Evolutionary conservation across 2,329 filamentous ascomycete species (phyloP).

Genomic region (Zarea fungicola): DNA sequence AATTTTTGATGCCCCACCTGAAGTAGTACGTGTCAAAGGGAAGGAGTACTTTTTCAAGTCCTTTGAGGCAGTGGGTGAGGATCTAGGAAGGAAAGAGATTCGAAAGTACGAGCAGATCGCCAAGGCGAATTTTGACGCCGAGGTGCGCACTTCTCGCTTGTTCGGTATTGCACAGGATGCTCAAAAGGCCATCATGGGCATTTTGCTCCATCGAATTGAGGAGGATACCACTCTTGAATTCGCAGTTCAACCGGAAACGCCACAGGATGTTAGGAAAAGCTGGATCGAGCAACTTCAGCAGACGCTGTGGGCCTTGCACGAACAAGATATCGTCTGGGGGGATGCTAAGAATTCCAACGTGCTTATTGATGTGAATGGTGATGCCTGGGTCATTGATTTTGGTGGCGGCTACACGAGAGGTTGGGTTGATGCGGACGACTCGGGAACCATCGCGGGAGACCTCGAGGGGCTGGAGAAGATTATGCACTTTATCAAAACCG

Average conservation of each 20-base stretch:
- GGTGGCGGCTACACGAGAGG: constrained; percentile 21
- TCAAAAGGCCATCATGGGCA: neutral
- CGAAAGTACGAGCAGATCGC: neutral
- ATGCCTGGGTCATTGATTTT: constrained; percentile 23
- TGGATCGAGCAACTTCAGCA: constrained; percentile 14
- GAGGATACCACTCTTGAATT: too few relatives aligned
- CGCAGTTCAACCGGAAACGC: too few relatives aligned
- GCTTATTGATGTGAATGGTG: constrained; percentile 18
- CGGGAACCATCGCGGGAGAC: constrained; percentile 18
- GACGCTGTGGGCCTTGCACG: constrained; percentile 12
- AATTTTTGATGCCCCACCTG: too few relatives aligned
- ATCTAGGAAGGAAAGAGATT: too few relatives aligned
- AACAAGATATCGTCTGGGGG: constrained; percentile 19
- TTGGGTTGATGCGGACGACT: constrained; percentile 18
- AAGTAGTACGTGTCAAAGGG: too few relatives aligned
- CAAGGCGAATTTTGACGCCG: neutral
- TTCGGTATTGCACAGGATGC: neutral
- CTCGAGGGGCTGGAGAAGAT: too few relatives aligned
- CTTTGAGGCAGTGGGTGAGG: too few relatives aligned
- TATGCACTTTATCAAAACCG: too few relatives aligned
- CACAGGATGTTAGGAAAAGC: too few relatives aligned
- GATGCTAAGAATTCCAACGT: constrained; percentile 21
- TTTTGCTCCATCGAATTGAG: neutral
- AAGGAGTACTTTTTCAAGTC: too few relatives aligned
- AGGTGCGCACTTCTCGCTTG: neutral